A percentile compares a stretch with the other conserved stretches of the same genome.
phyloP scores from a whole-genome alignment of 108 stramenopile species.

The Nitzschia sp. region DNA sequence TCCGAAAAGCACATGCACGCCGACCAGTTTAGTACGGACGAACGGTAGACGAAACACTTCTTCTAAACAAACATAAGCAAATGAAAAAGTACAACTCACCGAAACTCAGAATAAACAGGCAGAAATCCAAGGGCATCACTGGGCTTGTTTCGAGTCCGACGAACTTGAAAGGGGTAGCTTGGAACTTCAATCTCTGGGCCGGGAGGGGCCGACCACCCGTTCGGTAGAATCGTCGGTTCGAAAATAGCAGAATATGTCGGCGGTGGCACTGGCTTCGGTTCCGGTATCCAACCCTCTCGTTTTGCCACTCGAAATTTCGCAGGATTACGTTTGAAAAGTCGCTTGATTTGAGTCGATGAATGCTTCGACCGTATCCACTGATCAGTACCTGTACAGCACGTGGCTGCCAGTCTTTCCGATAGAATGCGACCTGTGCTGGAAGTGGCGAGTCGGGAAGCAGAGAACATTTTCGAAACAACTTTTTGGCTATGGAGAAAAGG shows the following conservation, averaged over 20 bases:
- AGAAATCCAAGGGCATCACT: conserved; percentile 78
- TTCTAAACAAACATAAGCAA: neutral
- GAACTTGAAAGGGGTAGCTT: conserved; percentile 69
- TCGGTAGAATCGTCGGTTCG: conserved; percentile 58
- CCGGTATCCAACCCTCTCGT: conserved; percentile 18
- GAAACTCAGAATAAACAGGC: conserved; percentile 77
- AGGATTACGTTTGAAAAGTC: conserved; percentile 78
- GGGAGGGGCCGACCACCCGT: conserved; percentile 84
- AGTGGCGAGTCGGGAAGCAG: neutral
- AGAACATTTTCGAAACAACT: too few relatives aligned
- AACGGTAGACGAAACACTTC: neutral
- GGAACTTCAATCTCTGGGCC: conserved; percentile 49
- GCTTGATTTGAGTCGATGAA: conserved; percentile 76
- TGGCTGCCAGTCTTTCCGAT: neutral
- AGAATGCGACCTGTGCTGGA: neutral
- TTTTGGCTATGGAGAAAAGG: too few relatives aligned
- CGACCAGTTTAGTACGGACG: too few relatives aligned
- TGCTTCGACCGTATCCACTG: conserved; percentile 53
- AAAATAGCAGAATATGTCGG: conserved; percentile 32
- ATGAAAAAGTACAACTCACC: conserved; percentile 45
- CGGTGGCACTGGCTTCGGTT: conserved; percentile 16
- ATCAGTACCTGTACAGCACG: neutral
- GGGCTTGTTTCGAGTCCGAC: conserved; percentile 72
- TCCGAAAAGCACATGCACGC: neutral
- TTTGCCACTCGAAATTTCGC: conserved; percentile 55